Conservation (phyloP, 306 rosid species). For the Oxytropis ochrocephala region DNA sequence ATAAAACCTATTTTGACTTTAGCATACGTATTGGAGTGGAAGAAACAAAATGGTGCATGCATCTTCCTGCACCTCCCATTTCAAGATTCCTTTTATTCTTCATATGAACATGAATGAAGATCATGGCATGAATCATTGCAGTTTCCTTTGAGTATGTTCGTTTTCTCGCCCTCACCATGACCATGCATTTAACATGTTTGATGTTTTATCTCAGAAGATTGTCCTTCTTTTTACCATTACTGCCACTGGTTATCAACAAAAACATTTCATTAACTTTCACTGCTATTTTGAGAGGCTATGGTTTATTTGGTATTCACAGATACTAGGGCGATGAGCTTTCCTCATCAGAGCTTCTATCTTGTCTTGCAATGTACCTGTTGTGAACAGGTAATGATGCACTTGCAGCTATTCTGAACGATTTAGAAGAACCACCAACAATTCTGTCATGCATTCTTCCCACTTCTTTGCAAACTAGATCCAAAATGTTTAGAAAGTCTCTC, state of each 20-base stretch:
- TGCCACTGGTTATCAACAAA: background rate
- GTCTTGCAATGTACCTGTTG: constrained; percentile 63
- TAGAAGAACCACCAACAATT: constrained; percentile 68
- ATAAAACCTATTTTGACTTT: constrained; percentile 35
- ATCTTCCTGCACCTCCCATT: constrained; percentile 21
- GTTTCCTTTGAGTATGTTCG: constrained; percentile 14
- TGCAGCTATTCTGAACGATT: constrained; percentile 77
- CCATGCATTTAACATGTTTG: background rate
- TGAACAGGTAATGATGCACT: constrained; percentile 84
- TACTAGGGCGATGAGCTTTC: constrained; percentile 78
- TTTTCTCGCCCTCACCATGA: constrained; percentile 4
- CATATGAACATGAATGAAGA: constrained; percentile 4
- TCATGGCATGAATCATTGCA: constrained; percentile 15
- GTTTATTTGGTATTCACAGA: constrained; percentile 30
- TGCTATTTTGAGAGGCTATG: constrained; percentile 35
- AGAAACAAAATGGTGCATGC: constrained; percentile 21
- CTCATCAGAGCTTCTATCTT: constrained; percentile 77
- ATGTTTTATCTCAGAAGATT: constrained; percentile 16
- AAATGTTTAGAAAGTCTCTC: constrained; percentile 66
- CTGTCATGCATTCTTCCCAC: constrained; percentile 87
- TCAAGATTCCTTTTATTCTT: constrained; percentile 9
- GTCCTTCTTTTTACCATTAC: background rate
- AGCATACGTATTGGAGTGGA: constrained; percentile 27
- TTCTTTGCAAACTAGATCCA: constrained; percentile 96
- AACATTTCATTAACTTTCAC: constrained; percentile 26